These are phyloP conservation scores for Lyophyllum shimeji DNA, from an alignment of 768 basidiomycete species.

Conservation along the genomic window DNA sequence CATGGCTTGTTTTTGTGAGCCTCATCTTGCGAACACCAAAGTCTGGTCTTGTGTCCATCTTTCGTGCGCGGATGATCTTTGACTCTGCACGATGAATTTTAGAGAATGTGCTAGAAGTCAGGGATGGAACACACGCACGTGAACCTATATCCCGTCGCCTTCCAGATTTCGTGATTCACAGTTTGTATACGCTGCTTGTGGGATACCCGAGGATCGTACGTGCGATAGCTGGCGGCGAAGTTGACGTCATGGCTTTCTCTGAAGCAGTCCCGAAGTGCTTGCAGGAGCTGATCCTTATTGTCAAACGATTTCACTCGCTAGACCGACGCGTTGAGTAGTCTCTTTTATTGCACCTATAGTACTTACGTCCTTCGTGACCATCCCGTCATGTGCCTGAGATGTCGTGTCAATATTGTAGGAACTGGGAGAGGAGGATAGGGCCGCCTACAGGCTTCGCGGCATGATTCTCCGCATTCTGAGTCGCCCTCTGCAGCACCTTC, in stretches of 20 bases:
- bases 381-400: neutral
- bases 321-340: neutral
- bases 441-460: slow-evolving; percentile 1
- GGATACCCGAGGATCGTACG: slow-evolving; percentile 24
- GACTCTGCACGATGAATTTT: slow-evolving; percentile 27
- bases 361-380: slow-evolving; percentile 17
- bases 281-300: slow-evolving; percentile 30
- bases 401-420: neutral
- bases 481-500: slow-evolving; percentile 20
- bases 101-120: neutral
- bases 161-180: slow-evolving; percentile 46
- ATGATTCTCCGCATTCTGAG: slow-evolving; percentile 4
- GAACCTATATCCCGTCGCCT: slow-evolving; percentile 48
- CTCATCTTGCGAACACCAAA: slow-evolving; percentile 53
- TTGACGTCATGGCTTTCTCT: slow-evolving; percentile 34
- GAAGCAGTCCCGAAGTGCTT: slow-evolving; percentile 32
- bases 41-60: slow-evolving; percentile 48
- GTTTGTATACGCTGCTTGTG: slow-evolving; percentile 44
- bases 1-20: slow-evolving; percentile 41
- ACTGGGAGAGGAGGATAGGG: neutral
- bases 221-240: slow-evolving; percentile 41
- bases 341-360: neutral
- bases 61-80: slow-evolving; percentile 49
- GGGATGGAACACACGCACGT: slow-evolving; percentile 32
- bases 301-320: slow-evolving; percentile 29